Conservation (phyloP, 352 stramenopile species). For the Globisporangium barbulae region DNA sequence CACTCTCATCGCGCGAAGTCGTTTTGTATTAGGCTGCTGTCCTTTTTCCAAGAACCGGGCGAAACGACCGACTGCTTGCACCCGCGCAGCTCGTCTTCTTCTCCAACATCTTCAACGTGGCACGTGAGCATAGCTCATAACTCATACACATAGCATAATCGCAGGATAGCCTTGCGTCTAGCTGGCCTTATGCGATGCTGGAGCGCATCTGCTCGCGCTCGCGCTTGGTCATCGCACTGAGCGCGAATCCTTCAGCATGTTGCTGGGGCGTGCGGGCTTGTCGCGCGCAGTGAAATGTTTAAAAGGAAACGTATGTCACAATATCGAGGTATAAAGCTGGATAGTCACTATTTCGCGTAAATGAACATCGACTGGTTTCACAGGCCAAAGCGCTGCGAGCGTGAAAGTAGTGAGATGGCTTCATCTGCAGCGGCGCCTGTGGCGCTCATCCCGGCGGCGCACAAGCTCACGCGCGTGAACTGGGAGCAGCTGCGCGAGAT, state of each 20-base stretch:
- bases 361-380: not conserved
- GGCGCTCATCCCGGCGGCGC: constrained; percentile 23
- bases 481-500: constrained; percentile 56
- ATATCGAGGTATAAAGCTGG: not conserved
- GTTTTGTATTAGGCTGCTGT: not conserved
- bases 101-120: not conserved
- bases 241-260: not conserved
- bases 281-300: not conserved
- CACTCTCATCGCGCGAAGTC: not conserved
- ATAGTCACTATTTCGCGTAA: not conserved
- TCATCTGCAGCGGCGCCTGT: constrained; percentile 9
- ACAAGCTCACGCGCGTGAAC: constrained; percentile 37
- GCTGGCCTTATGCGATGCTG: not conserved
- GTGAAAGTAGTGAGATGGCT: constrained; percentile 8
- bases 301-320: constrained; percentile 1
- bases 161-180: no score
- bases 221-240: no score
- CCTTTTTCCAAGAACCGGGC: not conserved
- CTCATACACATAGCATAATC: no score
- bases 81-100: not conserved
- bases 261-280: not conserved
- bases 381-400: not conserved
- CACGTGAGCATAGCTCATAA: no score
- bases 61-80: not conserved
- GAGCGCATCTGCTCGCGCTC: no score